phyloP scores from a whole-genome alignment of 345 rosid species.

The Erysimum cheiranthoides region DNA sequence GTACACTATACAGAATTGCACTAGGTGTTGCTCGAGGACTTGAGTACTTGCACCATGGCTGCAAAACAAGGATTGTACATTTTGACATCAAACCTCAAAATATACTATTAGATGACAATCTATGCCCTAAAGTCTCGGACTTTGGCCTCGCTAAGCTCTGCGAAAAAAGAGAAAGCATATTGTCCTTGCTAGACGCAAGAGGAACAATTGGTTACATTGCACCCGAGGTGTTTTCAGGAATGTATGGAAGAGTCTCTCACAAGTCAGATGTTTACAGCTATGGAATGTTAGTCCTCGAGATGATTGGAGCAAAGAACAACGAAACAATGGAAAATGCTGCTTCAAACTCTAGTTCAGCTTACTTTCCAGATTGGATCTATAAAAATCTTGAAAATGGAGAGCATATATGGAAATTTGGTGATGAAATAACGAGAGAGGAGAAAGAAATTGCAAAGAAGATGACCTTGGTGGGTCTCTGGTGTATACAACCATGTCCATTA shows the following conservation, averaged over 20 bases:
- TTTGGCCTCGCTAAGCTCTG: constrained; percentile 60
- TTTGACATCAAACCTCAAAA: constrained; percentile 64
- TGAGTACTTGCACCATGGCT: constrained; percentile 55
- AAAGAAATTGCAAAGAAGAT: constrained; percentile 22
- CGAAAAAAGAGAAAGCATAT: constrained; percentile 43
- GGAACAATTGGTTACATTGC: constrained; percentile 60
- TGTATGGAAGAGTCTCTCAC: constrained; percentile 47
- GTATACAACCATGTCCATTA: constrained; percentile 1
- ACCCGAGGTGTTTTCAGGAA: constrained; percentile 48
- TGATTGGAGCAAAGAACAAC: constrained; percentile 42
- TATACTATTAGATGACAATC: constrained; percentile 47
- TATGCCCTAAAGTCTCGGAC: constrained; percentile 53
- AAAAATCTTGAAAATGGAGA: not conserved
- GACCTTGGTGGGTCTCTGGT: constrained; percentile 14
- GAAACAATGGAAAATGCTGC: not conserved
- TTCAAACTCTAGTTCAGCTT: not conserved
- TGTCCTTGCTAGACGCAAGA: constrained; percentile 46
- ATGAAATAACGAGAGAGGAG: not conserved
- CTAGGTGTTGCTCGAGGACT: constrained; percentile 55
- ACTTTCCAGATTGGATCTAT: constrained; percentile 28
- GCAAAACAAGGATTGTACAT: constrained; percentile 57
- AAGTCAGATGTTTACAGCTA: constrained; percentile 56
- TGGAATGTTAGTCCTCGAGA: constrained; percentile 52
- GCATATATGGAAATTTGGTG: not conserved
- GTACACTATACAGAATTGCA: constrained; percentile 41